phyloP scores from a whole-genome alignment of 2,329 filamentous ascomycete species.

The Talaromyces marneffei region DNA sequence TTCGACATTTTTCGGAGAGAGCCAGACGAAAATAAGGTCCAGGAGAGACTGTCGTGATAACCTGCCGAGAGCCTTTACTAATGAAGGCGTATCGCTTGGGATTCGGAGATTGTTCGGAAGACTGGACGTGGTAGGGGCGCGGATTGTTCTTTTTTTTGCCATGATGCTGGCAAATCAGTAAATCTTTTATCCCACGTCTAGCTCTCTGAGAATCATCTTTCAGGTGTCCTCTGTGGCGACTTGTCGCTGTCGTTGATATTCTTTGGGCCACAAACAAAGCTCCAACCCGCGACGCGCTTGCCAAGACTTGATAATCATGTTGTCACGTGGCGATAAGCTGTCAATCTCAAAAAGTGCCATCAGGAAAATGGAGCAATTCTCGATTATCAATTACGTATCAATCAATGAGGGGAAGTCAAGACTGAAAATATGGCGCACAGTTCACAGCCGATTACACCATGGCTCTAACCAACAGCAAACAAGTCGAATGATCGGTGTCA shows the following conservation, averaged over 20 bases:
- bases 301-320: background rate
- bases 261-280: background rate
- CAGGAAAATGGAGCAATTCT: background rate
- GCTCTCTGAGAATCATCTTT: background rate
- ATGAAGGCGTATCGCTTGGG: constrained; percentile 57
- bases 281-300: constrained; percentile 1
- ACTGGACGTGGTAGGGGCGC: constrained; percentile 63
- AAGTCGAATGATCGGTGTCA: background rate
- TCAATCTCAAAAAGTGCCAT: no score
- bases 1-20: constrained; percentile 59
- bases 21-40: constrained; percentile 69
- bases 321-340: constrained; percentile 7
- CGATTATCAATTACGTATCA: background rate
- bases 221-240: background rate
- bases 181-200: background rate
- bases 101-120: constrained; percentile 67
- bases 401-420: background rate
- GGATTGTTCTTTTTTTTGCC: constrained; percentile 30
- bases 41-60: constrained; percentile 68
- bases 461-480: background rate
- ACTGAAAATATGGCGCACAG: background rate
- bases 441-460: background rate
- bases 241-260: background rate
- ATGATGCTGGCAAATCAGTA: constrained; percentile 14
- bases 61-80: constrained; percentile 61